Evolutionary conservation across 495 filamentous ascomycete species (phyloP), one percentile per base, ranked within the genome.

Genomic region (Ramalina intermedia): DNA sequence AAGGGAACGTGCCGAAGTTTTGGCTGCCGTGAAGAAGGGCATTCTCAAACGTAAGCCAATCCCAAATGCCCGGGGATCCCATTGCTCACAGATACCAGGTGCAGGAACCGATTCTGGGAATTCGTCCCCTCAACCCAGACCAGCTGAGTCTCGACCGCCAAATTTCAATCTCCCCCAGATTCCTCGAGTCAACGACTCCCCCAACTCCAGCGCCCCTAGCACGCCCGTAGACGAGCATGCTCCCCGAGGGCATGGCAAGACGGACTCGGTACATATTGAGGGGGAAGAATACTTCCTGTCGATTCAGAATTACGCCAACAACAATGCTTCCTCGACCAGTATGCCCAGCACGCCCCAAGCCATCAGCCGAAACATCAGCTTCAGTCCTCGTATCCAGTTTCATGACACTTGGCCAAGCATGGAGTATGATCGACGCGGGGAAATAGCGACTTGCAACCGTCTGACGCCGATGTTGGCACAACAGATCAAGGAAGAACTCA

Each of bases 401-500:
- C 80, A 95, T 60, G 91, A 99, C 58, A 96, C 85, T 14, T 96
- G 91, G 90, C 85, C 89, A 6, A 85, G 80, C 57, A 81, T 80
- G 50, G 91, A 99, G 66, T 99, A 99, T 61, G 91, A 99, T 60
- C 82, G 91, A 41, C 81, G 93, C 36, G 93, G 91, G 41, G 91
- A 99, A 12, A 85, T 96, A 63, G 88, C 91, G 23, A 99, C 91
- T 7, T 99, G 91, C 76, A 99, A 99, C 62, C 84, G 89, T 49
- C 68, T 99, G 51, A 99, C 91, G 38, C 91, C 91, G 16, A 85
- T 96, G 74, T 78, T 98, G 53, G 91, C 91, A 33, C 91, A 99
- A 62, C 91, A 99, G 63, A 99, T 99, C 68, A 96, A 96, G 69
- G 91, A 99, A 67, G 91, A 99, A 67, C 73, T 99, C 56, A 99